Conservation (phyloP, 2,329 filamentous ascomycete genomes). For the Neopestalotiopsis rosae region DNA sequence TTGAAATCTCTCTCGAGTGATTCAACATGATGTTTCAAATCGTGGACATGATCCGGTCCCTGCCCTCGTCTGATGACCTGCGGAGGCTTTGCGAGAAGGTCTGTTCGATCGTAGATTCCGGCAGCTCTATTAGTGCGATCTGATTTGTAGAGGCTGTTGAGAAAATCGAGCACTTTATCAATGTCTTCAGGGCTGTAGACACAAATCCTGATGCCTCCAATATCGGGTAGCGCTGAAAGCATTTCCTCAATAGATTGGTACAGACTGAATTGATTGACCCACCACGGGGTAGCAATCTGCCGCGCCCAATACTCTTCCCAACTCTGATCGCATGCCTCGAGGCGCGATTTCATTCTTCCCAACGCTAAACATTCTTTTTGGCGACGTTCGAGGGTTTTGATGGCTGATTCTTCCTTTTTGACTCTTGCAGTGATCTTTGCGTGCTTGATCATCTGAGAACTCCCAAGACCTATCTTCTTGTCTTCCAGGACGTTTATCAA, state of each 20-base stretch:
- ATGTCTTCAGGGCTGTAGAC: slow-evolving; percentile 20
- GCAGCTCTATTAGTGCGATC: background rate
- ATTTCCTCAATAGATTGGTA: background rate
- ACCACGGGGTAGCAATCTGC: background rate
- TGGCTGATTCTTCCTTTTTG: background rate
- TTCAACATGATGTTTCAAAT: background rate
- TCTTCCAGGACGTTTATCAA: background rate
- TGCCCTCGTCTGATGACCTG: background rate
- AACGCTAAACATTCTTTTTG: background rate
- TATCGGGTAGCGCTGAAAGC: slow-evolving; percentile 18
- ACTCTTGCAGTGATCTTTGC: background rate
- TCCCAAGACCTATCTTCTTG: background rate
- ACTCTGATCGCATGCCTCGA: background rate
- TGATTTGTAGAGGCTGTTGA: background rate
- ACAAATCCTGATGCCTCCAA: slow-evolving; percentile 20
- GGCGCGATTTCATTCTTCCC: background rate
- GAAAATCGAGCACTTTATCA: slow-evolving; percentile 19
- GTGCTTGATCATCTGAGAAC: background rate
- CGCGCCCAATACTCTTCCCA: background rate
- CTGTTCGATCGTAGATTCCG: background rate
- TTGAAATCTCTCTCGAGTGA: background rate
- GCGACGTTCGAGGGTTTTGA: background rate
- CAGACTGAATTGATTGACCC: background rate
- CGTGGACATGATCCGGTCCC: background rate
- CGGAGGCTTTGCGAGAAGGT: background rate